Evolutionary conservation across 768 basidiomycete species (phyloP).

Genomic region (Russula ochroleuca): DNA sequence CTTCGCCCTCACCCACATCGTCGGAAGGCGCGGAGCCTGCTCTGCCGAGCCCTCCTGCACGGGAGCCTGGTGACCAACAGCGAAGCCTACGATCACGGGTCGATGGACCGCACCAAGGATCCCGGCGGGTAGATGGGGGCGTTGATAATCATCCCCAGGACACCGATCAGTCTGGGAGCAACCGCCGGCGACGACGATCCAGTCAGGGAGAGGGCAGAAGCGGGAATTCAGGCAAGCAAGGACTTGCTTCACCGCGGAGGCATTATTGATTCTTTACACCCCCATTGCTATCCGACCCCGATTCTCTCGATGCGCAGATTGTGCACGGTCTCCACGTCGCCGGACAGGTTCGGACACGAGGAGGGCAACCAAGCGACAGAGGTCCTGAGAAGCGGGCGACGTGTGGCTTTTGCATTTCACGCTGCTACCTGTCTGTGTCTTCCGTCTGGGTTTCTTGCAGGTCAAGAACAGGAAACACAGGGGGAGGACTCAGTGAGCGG

Average conservation of each 20-base stretch:
- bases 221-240: neutral
- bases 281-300: neutral
- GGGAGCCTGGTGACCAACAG: neutral
- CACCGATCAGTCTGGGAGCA: neutral
- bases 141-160: neutral
- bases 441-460: neutral
- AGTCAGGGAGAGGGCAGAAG: neutral
- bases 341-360: neutral
- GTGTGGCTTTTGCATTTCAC: neutral
- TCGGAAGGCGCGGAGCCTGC: neutral
- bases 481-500: neutral
- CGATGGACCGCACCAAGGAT: neutral
- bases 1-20: neutral
- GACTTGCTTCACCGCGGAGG: neutral
- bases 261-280: no score
- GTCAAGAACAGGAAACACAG: neutral
- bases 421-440: neutral
- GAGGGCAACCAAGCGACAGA: conserved; percentile 1
- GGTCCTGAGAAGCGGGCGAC: neutral
- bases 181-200: neutral
- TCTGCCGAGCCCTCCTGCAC: neutral
- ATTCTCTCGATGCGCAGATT: neutral
- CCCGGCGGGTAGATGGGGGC: neutral
- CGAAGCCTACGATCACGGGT: neutral
- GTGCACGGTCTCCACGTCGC: neutral